A percentile compares a stretch with the other conserved stretches of the same genome.
These are phyloP conservation scores for Ceratocystis ficicola DNA, from an alignment of 2,329 filamentous ascomycete species.

Conservation along the genomic window DNA sequence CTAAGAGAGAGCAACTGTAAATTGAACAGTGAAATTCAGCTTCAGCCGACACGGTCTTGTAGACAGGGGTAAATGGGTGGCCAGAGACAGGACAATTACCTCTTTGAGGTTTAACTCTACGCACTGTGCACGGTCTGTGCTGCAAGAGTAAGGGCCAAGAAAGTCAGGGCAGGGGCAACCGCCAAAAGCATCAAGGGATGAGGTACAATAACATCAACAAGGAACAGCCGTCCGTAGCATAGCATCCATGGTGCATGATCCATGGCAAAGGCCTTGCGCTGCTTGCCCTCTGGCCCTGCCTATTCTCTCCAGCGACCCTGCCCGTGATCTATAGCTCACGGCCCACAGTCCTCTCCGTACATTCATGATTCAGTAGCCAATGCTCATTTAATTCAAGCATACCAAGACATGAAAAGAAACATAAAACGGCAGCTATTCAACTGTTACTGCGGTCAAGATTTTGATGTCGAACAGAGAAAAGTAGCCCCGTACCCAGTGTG, in stretches of 20 bases:
- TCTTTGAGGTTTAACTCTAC: conserved; percentile 12
- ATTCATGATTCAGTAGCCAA: too few species aligned
- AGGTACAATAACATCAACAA: background rate
- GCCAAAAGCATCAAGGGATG: conserved; percentile 10
- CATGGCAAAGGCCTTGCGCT: background rate
- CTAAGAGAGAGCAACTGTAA: conserved; percentile 19
- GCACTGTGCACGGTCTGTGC: conserved; percentile 18
- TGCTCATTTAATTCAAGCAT: too few species aligned
- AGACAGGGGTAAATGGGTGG: conserved; percentile 10
- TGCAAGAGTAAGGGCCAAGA: conserved; percentile 6
- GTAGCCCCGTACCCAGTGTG: background rate
- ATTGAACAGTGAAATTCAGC: conserved; percentile 16
- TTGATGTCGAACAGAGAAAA: too few species aligned
- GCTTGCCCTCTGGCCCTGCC: too few species aligned
- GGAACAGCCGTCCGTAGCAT: background rate
- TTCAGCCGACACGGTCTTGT: conserved; percentile 18
- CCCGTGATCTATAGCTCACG: background rate
- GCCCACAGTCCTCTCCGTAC: background rate
- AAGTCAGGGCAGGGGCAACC: conserved; percentile 5
- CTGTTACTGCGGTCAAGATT: too few species aligned
- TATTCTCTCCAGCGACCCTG: too few species aligned
- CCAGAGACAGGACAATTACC: conserved; percentile 15
- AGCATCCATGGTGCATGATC: background rate
- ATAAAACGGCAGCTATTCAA: too few species aligned
- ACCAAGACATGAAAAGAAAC: too few species aligned